Evolutionary conservation across 2,329 filamentous ascomycete genomes (phyloP).

Genomic region (Cryphonectria parasitica): DNA sequence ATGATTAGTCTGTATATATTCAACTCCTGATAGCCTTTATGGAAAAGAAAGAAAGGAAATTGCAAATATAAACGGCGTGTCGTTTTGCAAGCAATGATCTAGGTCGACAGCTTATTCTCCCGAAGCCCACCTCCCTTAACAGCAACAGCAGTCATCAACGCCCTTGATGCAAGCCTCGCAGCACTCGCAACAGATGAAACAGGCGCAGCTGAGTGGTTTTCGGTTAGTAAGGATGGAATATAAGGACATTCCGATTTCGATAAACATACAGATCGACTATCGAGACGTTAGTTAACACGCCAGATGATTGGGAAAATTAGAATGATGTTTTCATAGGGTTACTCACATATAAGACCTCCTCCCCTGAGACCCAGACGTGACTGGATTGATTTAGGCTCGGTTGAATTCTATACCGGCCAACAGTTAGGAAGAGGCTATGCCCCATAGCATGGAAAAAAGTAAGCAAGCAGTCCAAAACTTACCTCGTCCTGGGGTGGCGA

Average conservation of each 20-base stretch:
- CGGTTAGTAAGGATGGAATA: neutral
- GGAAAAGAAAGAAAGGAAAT: neutral
- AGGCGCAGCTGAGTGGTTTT: conserved; percentile 3
- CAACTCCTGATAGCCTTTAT: neutral
- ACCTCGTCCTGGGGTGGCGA: neutral
- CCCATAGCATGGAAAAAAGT: neutral
- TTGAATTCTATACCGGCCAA: neutral
- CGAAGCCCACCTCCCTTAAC: neutral
- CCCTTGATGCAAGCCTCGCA: conserved; percentile 11
- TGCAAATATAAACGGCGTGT: neutral
- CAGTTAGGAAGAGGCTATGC: neutral
- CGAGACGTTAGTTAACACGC: neutral
- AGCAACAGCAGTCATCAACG: conserved; percentile 13
- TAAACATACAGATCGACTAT: conserved; percentile 11
- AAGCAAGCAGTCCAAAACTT: neutral
- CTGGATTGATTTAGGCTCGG: neutral
- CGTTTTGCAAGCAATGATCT: neutral
- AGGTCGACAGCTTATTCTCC: neutral
- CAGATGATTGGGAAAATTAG: too few species aligned
- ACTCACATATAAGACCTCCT: conserved; percentile 15
- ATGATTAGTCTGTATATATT: neutral
- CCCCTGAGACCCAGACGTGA: conserved; percentile 8
- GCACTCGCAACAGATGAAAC: conserved; percentile 15
- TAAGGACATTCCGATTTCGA: neutral
- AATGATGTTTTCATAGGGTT: neutral